A percentile compares a stretch with the other conserved stretches of the same genome.
phyloP scores from a whole-genome alignment of 2,329 filamentous ascomycete genomes.

The Atkinsonella hypoxylon region DNA sequence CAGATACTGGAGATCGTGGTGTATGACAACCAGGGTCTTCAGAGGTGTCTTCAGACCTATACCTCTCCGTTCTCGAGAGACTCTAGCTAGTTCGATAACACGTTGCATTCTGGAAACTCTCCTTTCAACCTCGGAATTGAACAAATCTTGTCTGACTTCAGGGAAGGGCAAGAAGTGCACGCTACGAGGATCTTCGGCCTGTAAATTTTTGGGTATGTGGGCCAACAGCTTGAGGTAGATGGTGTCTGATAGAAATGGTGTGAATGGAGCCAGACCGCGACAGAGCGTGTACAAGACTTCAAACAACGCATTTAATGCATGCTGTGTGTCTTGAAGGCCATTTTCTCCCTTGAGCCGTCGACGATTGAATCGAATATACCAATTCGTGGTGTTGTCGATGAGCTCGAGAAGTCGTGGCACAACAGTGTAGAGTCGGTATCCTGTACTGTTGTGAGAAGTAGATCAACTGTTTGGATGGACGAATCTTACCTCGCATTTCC shows the following conservation, averaged over 20 bases:
- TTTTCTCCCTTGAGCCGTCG: conserved; percentile 84
- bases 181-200: conserved; percentile 63
- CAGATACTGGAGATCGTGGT: conserved; percentile 70
- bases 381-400: conserved; percentile 95
- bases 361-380: conserved; percentile 94
- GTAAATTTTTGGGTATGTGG: conserved; percentile 62
- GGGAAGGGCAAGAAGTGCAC: conserved; percentile 92
- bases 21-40: conserved; percentile 80
- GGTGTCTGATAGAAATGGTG: conserved; percentile 87
- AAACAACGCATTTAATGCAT: conserved; percentile 88
- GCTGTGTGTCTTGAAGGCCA: conserved; percentile 72
- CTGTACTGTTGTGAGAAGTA: conserved; percentile 19
- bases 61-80: conserved; percentile 72
- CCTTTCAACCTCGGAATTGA: conserved; percentile 75
- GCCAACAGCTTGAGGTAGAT: conserved; percentile 79
- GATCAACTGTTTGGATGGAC: background rate
- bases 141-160: conserved; percentile 76
- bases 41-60: conserved; percentile 85
- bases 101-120: conserved; percentile 85
- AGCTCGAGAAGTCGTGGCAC: conserved; percentile 71
- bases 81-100: conserved; percentile 82
- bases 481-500: conserved; percentile 65
- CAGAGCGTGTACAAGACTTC: conserved; percentile 86
- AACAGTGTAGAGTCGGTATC: conserved; percentile 77
- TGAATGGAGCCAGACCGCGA: conserved; percentile 84